Percentiles rank a stretch among this genome's conserved stretches.
These are phyloP conservation scores for Stagonosporopsis vannaccii DNA, from an alignment of 2,329 filamentous ascomycete genomes.

Conservation along the genomic window DNA sequence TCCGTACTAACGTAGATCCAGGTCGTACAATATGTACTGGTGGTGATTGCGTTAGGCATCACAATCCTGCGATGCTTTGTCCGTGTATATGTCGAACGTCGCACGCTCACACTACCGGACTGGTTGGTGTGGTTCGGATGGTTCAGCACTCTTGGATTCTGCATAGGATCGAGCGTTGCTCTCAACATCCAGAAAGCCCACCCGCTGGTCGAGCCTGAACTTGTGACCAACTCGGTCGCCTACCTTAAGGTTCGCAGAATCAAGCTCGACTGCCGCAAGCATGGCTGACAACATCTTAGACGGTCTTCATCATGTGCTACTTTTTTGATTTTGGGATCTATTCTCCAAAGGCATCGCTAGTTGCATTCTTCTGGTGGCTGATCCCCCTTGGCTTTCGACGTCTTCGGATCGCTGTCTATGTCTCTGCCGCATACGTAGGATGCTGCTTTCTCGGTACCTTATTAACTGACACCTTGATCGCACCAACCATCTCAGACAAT, in stretches of 20 bases:
- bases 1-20: constrained; percentile 6
- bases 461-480: constrained; percentile 25
- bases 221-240: constrained; percentile 24
- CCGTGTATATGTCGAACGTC: constrained; percentile 22
- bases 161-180: constrained; percentile 24
- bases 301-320: constrained; percentile 28
- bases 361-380: constrained; percentile 36
- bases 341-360: constrained; percentile 30
- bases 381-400: constrained; percentile 29
- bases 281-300: constrained; percentile 14
- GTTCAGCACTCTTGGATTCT: constrained; percentile 28
- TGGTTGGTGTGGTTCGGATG: constrained; percentile 33
- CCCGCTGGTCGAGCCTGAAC: constrained; percentile 25
- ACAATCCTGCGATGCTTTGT: constrained; percentile 30
- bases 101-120: constrained; percentile 25
- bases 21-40: constrained; percentile 24
- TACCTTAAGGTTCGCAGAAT: constrained; percentile 22
- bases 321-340: constrained; percentile 34
- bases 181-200: constrained; percentile 26
- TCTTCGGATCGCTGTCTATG: constrained; percentile 27
- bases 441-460: constrained; percentile 24
- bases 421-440: constrained; percentile 13
- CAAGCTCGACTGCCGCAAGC: neutral
- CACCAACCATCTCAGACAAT: constrained; percentile 24
- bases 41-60: constrained; percentile 24